phyloP scores from a whole-genome alignment of 2,329 filamentous ascomycete species.

The Eutypa lata region DNA sequence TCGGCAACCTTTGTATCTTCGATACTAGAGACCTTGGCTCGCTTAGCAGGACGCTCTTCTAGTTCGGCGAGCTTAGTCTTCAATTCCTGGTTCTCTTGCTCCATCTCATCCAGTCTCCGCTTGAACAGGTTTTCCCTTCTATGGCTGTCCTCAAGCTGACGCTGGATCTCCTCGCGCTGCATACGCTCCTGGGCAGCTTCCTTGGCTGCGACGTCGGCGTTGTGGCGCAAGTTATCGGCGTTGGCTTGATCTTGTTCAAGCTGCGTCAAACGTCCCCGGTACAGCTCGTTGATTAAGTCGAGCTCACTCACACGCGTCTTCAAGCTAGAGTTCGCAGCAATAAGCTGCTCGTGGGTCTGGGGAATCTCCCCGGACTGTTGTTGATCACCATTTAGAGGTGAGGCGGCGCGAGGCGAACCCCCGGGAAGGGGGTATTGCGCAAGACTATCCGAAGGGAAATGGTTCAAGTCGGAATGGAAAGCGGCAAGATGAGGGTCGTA shows the following conservation, averaged over 20 bases:
- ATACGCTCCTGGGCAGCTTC: slow-evolving; percentile 56
- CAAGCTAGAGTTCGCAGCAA: slow-evolving; percentile 78
- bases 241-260: slow-evolving; percentile 73
- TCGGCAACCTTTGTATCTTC: slow-evolving; percentile 13
- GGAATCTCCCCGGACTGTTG: slow-evolving; percentile 65
- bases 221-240: slow-evolving; percentile 49
- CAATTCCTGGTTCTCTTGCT: slow-evolving; percentile 47
- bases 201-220: slow-evolving; percentile 51
- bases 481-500: slow-evolving; percentile 73
- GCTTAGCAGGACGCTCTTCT: slow-evolving; percentile 25
- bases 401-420: slow-evolving; percentile 49
- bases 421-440: slow-evolving; percentile 49
- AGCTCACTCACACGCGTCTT: slow-evolving; percentile 94
- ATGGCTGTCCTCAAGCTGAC: slow-evolving; percentile 72
- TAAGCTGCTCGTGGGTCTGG: slow-evolving; percentile 75
- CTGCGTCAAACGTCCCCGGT: slow-evolving; percentile 72
- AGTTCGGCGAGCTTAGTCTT: slow-evolving; percentile 23
- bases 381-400: slow-evolving; percentile 52
- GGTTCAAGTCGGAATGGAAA: slow-evolving; percentile 70
- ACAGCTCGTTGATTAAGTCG: slow-evolving; percentile 88
- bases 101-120: slow-evolving; percentile 75
- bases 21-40: slow-evolving; percentile 19
- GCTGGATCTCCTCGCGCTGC: slow-evolving; percentile 48
- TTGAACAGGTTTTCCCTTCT: slow-evolving; percentile 79
- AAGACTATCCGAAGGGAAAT: slow-evolving; percentile 57